Conservation (phyloP, 805 yeast species). For the Teunomyces funiuensis region DNA sequence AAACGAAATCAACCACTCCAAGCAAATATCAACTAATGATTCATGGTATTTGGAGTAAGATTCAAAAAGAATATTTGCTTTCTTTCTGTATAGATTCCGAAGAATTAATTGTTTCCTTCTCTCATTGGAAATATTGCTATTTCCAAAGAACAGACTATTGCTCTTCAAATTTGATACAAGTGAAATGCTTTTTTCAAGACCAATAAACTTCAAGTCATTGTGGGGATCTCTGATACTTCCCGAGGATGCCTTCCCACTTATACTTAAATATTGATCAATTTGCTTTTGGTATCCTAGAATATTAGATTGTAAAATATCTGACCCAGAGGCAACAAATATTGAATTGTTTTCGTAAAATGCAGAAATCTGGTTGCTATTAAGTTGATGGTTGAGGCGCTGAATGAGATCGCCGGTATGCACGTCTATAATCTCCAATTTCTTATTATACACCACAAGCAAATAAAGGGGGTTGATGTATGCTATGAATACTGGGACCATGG, state of each 20-base stretch:
- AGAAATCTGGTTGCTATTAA: conserved; percentile 24
- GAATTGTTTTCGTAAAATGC: conserved; percentile 13
- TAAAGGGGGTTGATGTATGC: conserved; percentile 34
- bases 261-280: conserved; percentile 34
- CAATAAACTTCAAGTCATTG: conserved; percentile 30
- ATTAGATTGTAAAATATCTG: conserved; percentile 32
- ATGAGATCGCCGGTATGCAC: conserved; percentile 33
- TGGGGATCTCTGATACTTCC: conserved; percentile 23
- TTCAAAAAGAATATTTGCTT: conserved; percentile 33
- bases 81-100: conserved; percentile 35
- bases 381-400: conserved; percentile 34
- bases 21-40: conserved; percentile 38
- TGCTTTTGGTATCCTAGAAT: conserved; percentile 30
- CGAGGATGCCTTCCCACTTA: conserved; percentile 18
- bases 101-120: conserved; percentile 33
- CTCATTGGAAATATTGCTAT: conserved; percentile 14
- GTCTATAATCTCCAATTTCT: conserved; percentile 36
- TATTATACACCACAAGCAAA: conserved; percentile 29
- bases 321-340: conserved; percentile 26
- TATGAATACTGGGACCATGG: conserved; percentile 25
- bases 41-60: conserved; percentile 36
- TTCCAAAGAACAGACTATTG: conserved; percentile 24
- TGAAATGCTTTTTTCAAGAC: conserved; percentile 34
- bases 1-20: conserved; percentile 41
- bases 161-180: conserved; percentile 27